A percentile compares a stretch with the other conserved stretches of the same genome.
Conservation (phyloP, 331 rosid genomes). For the Pyracantha coccinea region DNA sequence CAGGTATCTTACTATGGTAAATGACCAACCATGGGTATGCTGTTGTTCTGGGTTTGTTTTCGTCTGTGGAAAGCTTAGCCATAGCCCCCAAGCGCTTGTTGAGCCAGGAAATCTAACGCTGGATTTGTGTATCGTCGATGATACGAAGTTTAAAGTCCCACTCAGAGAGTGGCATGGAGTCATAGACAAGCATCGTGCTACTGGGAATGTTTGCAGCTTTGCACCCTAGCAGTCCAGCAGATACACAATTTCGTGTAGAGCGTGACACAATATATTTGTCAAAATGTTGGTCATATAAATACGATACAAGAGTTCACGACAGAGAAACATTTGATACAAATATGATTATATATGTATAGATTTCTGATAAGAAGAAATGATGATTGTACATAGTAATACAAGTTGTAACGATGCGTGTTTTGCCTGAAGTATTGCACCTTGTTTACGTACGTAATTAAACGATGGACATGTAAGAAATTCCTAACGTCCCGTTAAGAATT, state of each 20-base stretch:
- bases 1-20: slow-evolving; percentile 60
- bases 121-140: not conserved
- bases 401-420: not conserved
- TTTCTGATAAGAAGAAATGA: not conserved
- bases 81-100: slow-evolving; percentile 6
- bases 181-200: not conserved
- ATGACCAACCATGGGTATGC: slow-evolving; percentile 5
- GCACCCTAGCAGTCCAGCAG: not conserved
- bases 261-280: not conserved
- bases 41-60: not conserved
- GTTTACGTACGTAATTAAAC: not conserved
- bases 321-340: not conserved
- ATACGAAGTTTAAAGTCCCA: not conserved
- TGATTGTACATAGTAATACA: not conserved
- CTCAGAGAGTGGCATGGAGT: not conserved
- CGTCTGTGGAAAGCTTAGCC: slow-evolving; percentile 8
- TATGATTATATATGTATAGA: not conserved
- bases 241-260: not conserved
- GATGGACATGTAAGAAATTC: too few species aligned
- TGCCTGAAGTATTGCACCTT: not conserved
- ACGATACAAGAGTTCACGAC: not conserved
- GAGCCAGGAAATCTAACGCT: not conserved
- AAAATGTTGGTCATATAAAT: not conserved
- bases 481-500: too few species aligned
- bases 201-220: not conserved